Base-by-base conservation (phyloP, 495 filamentous ascomycete species). In the Penicillium atrosanguineum region DNA sequence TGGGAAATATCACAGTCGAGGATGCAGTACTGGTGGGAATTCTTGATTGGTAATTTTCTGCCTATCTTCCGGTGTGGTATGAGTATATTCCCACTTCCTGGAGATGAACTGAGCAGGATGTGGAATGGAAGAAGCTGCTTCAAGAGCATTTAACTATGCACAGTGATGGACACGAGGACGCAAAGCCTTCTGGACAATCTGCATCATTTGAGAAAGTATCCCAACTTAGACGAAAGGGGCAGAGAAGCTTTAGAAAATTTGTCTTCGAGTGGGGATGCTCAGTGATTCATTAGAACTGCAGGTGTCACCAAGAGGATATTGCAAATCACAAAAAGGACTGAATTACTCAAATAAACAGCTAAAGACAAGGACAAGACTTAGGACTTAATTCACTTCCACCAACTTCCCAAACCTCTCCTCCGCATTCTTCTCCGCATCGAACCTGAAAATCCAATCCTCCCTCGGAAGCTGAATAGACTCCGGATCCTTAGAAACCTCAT, bases 371-470 rank as follows among this genome's bases (percentile, higher is more conserved):
- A 5, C 28, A 1, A 9, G 28, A 31, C 28, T 9, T 6, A 1
- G 7, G 11, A 31, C 7, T 9, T 28, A 37, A 15, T 54, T 38
- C 20, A 44, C 43, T 37, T 38, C 42, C 3, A 55, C 19, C 12
- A 50, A 51, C 36, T 70, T 68, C 18, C 77, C 76, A 56, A 79
- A 81, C 15, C 66, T 68, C 47, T 82, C 79, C 37, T 81, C 76
- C 6, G 79, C 73, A 50, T 83, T 69, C 60, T 73, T 78, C 70
- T 82, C 80, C 1, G 79, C 72, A 47, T 84, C 81, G 56, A 77
- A 76, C 1, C 61, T 46, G 46, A 81, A 79, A n/a, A 84, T 81
- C 81, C 81, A 84, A 41, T 78, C 79, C 53, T 82, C 76, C 0
- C 79, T 66, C 8, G 76, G 79, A 23, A 84, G 70, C 37, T 73